Base-by-base conservation (phyloP, 2,329 filamentous ascomycete species). In the Coniochaeta ligniaria region DNA sequence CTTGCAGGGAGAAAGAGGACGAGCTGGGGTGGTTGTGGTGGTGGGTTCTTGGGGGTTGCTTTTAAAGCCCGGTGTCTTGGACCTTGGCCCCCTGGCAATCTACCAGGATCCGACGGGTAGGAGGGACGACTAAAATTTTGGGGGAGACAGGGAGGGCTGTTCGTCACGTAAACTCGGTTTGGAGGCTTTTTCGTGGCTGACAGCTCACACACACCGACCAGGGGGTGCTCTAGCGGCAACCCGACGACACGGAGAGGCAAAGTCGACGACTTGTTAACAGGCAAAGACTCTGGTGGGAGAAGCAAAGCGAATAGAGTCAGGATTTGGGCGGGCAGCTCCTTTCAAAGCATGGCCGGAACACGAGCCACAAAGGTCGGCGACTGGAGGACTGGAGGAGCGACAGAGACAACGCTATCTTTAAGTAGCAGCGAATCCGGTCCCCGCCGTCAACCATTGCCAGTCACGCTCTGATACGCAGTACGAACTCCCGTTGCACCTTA, bases 41-140 rank as follows among this genome's bases (percentile, higher is more conserved):
- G 60, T 59, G 60, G 62, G 52, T 52, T 52, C 47, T 52, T 50
- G 55, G 59, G 61, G 60, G 58, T 55, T 57, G 45, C 38, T 63
- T 38, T 61, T 55, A 41, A 62, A 64, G 63, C 60, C 64, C 59
- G 63, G 60, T 60, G 59, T 64, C 60, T 61, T 63, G 63, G 64
- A 58, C 58, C 63, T 64, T 45, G 54, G 43, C 26, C 35, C 63
- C 64, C 64, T 64, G 62, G 63, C 64, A 63, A 55, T 54, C 45
- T 47, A 60, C 65, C 62, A 59, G 65, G 63, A 66, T 65, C 33
- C 45, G 55, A 52, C 64, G 64, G 64, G 61, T 63, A 55, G 56
- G 63, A 62, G 54, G 59, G 58, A 66, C 63, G 62, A 62, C 62
- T 63, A 64, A 65, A 63, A 64, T 58, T 61, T 61, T 58, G 62